Conservation (phyloP, 768 basidiomycete species). For the Suillus luteus region DNA sequence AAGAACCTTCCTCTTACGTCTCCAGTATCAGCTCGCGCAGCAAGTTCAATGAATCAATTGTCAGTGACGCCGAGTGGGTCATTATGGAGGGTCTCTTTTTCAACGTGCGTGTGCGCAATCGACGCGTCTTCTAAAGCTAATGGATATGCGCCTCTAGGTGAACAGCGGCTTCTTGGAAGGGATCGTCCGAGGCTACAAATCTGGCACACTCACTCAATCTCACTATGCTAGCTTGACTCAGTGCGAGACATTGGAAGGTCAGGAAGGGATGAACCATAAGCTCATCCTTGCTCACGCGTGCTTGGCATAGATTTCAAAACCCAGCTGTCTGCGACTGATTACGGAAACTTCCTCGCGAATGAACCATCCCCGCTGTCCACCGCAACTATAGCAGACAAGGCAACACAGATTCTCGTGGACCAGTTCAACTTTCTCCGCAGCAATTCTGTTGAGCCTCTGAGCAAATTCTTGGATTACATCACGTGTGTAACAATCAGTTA, state of each 20-base stretch:
- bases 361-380: conserved; percentile 93
- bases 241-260: conserved; percentile 94
- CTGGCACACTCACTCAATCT: conserved; percentile 83
- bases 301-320: conserved; percentile 81
- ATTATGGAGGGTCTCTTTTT: conserved; percentile 87
- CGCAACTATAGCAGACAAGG: conserved; percentile 94
- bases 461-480: conserved; percentile 96
- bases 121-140: conserved; percentile 7
- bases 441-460: conserved; percentile 89
- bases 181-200: conserved; percentile 90
- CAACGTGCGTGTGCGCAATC: conserved; percentile 56
- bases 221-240: conserved; percentile 95
- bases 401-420: conserved; percentile 92
- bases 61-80: neutral
- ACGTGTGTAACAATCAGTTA: conserved; percentile 61
- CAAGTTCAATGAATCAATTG: neutral
- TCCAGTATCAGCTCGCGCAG: neutral
- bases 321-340: conserved; percentile 94
- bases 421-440: conserved; percentile 94
- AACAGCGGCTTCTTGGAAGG: conserved; percentile 78
- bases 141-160: conserved; percentile 49
- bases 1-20: conserved; percentile 21
- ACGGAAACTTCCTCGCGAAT: conserved; percentile 97
- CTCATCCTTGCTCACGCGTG: conserved; percentile 10
- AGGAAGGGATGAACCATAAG: neutral